These are phyloP conservation scores for Aspergillus cejpii DNA, from an alignment of 2,329 filamentous ascomycete species.

Conservation along the genomic window DNA sequence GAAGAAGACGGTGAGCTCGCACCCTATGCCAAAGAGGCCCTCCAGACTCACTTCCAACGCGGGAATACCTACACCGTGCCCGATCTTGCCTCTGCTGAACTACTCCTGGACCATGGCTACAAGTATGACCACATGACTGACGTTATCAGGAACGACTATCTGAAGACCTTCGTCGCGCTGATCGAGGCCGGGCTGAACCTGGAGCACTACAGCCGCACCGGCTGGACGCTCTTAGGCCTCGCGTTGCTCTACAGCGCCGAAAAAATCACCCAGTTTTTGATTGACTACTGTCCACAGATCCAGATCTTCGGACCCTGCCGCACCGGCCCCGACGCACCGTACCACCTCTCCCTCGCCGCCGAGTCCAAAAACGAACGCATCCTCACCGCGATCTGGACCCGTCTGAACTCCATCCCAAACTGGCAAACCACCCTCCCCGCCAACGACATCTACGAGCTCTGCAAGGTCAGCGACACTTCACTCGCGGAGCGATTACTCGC, in stretches of 20 bases:
- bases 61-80: background rate
- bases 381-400: background rate
- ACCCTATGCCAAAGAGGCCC: background rate
- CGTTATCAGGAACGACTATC: background rate
- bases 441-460: background rate
- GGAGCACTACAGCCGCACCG: background rate
- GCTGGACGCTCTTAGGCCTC: background rate
- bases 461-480: background rate
- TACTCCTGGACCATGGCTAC: background rate
- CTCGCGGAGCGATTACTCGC: background rate
- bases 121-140: background rate
- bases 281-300: too few relatives aligned
- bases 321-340: too few relatives aligned
- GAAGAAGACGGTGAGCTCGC: background rate
- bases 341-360: too few relatives aligned
- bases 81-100: background rate
- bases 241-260: too few relatives aligned
- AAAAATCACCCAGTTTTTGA: too few relatives aligned
- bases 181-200: background rate
- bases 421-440: background rate
- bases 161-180: background rate
- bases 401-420: background rate
- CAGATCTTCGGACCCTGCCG: too few relatives aligned
- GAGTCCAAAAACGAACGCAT: background rate
- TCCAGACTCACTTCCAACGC: background rate